Evolutionary conservation across 495 filamentous ascomycete species (phyloP), one percentile per base, ranked within the genome.

Genomic region (Glonium stellatum): DNA sequence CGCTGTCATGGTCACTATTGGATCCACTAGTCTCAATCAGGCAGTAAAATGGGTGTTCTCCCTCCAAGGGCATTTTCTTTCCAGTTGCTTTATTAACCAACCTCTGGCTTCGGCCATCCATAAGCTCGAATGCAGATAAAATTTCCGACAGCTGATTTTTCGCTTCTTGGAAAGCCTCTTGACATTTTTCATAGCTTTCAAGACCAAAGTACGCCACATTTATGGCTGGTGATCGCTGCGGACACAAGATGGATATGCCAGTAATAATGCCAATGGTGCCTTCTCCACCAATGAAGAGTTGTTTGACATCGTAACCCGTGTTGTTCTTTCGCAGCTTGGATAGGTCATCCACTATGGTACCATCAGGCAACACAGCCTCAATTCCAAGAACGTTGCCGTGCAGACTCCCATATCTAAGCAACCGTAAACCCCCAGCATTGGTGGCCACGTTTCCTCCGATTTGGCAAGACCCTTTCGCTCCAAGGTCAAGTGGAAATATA

Each of bases 361-460:
- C 93, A 67, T 97, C 88, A 6, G 93, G 87, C 35, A 97, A 75
- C 18, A 98, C 95, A 8, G 87, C 93, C 76, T 97, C 92, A 34
- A 98, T 78, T 18, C 93, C 93, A 11, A 98, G 78, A 1, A 97
- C 89, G 37, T 78, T 97, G 1, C 93, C 93, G 71, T 97, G 93
- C 52, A 98, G 76, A 76, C 87, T 93, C 37, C 93, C 93, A 72
- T 98, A 98, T 35, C 93, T 83, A 22, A 98, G 79, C 13, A 98
- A 77, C 42, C 93, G 83, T 36, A 98, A 80, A 0, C 93, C 93
- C 51, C 93, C 93, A 1, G 93, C 93, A 66, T 98, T 98, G 36
- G 92, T 96, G 0, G 93, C 84, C n/a, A 97, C 87, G 69, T 97
- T 97, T n/a, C 95, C 93, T 59, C 95, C 93, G 59, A 98, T 86